Base-by-base conservation (phyloP, 2,329 filamentous ascomycete species). In the Colletotrichum tropicicola region DNA sequence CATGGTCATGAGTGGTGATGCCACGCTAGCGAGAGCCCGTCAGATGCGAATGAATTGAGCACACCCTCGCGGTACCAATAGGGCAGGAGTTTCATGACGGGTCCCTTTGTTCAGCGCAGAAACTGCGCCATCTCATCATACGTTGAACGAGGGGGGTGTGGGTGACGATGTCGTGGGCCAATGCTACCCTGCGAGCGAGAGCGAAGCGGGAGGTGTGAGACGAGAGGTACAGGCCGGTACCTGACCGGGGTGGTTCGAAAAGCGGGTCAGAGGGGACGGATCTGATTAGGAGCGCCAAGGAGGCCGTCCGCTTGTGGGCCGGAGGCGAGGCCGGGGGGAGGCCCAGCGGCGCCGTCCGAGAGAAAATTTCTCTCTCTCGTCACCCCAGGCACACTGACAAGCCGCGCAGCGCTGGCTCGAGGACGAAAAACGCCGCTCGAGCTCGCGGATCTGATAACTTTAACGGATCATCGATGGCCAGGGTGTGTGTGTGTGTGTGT, bases 401-500 rank as follows among this genome's bases (percentile, higher is more conserved):
- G 25, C n/a, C 23, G n/a, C 30, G 30, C n/a, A 17, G 39, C 17
- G 17, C 39, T 43, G n/a, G n/a, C 39, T 9, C n/a, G 19, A 15
- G 17, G 19, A 41, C n/a, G n/a, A 44, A 6, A 51, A 28, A 44
- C 30, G 13, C 56, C 56, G 21, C 32, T 48, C n/a, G 49, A 48
- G 19, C 23, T 43, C 56, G 43, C 49, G 57, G 61, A 65, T 65
- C 61, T 65, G 61, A 65, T 65, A 65, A 65, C 57, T 55, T 30
- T 55, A 65, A 61, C 35, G 27, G 25, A 53, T 37, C 43, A 43
- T 27, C 21, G 9, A n/a, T 25, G n/a, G 30, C 47, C 55, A 19
- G 39, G 55, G 41, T 44, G 39, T 64, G 12, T n/a, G n/a, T n/a
- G n/a, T n/a, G n/a, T n/a, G n/a, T n/a, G n/a, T n/a, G n/a, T n/a